phyloP scores from a whole-genome alignment of 2,329 filamentous ascomycete species.

The Talaromyces verruculosus region DNA sequence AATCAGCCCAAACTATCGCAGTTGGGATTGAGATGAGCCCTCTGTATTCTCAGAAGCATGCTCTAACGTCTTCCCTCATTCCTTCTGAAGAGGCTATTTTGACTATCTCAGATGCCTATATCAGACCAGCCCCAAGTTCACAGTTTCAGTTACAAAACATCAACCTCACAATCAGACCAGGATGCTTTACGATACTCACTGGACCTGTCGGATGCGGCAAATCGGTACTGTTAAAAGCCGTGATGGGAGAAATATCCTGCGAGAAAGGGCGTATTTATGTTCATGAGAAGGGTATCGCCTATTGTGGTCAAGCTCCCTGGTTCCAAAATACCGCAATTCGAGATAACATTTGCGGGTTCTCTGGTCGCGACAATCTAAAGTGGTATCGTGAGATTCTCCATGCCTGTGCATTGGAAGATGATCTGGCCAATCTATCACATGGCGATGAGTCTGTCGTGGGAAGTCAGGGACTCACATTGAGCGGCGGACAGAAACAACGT shows the following conservation, averaged over 20 bases:
- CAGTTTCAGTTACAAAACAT: constrained; percentile 37
- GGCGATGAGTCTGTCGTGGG: constrained; percentile 50
- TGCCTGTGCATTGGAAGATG: constrained; percentile 37
- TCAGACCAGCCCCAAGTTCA: constrained; percentile 11
- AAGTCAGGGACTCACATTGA: constrained; percentile 53
- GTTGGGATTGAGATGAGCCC: not conserved
- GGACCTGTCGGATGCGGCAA: constrained; percentile 57
- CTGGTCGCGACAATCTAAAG: constrained; percentile 25
- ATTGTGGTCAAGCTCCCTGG: constrained; percentile 39
- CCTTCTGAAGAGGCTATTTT: not conserved
- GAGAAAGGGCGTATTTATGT: constrained; percentile 36
- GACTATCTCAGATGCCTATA: not conserved
- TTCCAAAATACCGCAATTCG: constrained; percentile 33
- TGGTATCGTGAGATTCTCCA: constrained; percentile 31
- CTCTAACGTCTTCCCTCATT: not conserved
- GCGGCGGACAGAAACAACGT: constrained; percentile 55
- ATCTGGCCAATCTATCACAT: constrained; percentile 41
- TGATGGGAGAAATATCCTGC: constrained; percentile 46
- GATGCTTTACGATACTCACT: constrained; percentile 49
- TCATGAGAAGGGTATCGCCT: constrained; percentile 35
- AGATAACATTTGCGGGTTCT: constrained; percentile 32
- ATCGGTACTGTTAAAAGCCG: constrained; percentile 50
- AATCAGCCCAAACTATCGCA: not conserved
- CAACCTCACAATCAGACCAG: constrained; percentile 42
- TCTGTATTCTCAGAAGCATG: not conserved